Evolutionary conservation across 352 stramenopile species (phyloP), one percentile per base, ranked within the genome.

Genomic region (Globisporangium splendens): DNA sequence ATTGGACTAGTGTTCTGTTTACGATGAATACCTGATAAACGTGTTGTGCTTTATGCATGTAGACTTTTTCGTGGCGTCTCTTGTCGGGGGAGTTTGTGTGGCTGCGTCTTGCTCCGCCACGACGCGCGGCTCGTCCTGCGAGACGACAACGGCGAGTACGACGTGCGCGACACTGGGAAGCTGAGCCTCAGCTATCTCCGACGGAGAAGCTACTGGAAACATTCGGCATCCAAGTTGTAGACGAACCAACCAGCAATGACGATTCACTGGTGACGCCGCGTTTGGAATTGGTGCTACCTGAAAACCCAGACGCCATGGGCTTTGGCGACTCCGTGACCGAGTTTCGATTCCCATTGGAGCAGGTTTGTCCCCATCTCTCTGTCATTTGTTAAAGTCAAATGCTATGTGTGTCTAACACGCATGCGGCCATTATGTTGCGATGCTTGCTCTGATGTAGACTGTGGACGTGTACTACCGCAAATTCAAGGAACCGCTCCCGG

Each of bases 401-500:
- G 8, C 6, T 56, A 0, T 38, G 8, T 17, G 28, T 8, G 2
- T 35, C 28, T 35, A 35, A 35, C 28, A 35, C 28, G 28, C 3
- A 18, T n/a, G 28, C 43, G n/a, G 31, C 21, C 17, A 1, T 56
- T 10, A 47, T 15, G 35, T 15, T n/a, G n/a, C n/a, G n/a, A n/a
- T n/a, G n/a, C n/a, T n/a, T n/a, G n/a, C n/a, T n/a, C n/a, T n/a
- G n/a, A 20, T 48, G 39, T 28, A 90, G 78, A 83, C 77, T 35
- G 69, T 71, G 11, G 64, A 91, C 28, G 65, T 91, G 46, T 89
- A 88, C 54, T 93, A 90, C 50, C 79, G 84, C 44, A 89, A 88
- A 46, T 93, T 91, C 66, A 91, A 89, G 46, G 72, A 90, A 49
- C 84, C 84, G 0, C 59, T 91, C 2, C 84, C 84, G 11, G 84